Evolutionary conservation across 2,329 filamentous ascomycete genomes (phyloP), one percentile per base, ranked within the genome.

Genomic region (Trichoderma asperellum): DNA sequence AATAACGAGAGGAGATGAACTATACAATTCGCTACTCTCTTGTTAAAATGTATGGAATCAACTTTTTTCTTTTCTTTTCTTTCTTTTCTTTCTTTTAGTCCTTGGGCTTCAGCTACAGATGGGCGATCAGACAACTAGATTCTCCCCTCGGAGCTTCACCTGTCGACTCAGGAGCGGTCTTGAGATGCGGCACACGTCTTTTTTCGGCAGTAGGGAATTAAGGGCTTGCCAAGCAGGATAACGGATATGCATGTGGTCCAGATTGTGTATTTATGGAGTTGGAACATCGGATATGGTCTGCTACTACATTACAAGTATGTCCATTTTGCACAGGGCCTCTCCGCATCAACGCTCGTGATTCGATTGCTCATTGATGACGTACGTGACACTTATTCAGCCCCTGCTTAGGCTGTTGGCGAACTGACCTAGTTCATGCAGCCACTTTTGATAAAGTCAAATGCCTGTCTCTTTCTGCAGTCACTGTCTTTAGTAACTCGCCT

Each of bases 221-320:
- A 21, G 65, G 68, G 67, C 71, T 71, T 60, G 56, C 34, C 59
- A 70, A 74, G 72, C 72, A 74, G 74, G 71, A 69, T 37, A 70
- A 74, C 72, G 71, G 72, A 71, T 71, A 75, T 75, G 73, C 63
- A 75, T 74, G 47, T 53, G 68, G 49, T 60, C 56, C 58, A 69
- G 60, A 59, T 43, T 58, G 43, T 65, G 68, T 55, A 40, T 59
- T 56, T 60, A 58, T 21, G 68, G 68, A 64, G 43, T 69, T 69
- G 32, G 63, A 59, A 60, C 18, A 60, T 65, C 59, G 18, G 56
- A 63, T 64, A 56, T 35, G 49, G 49, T 59, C 63, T 58, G n/a
- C 40, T 37, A 66, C 27, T 18, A n/a, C 27, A 49, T 29, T 53
- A 61, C 24, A 21, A 57, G 58, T 62, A 43, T 56, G 27, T 69